These are phyloP conservation scores for Protomyces macrosporus DNA, from an alignment of 1,139 yeast species.

Conservation along the genomic window DNA sequence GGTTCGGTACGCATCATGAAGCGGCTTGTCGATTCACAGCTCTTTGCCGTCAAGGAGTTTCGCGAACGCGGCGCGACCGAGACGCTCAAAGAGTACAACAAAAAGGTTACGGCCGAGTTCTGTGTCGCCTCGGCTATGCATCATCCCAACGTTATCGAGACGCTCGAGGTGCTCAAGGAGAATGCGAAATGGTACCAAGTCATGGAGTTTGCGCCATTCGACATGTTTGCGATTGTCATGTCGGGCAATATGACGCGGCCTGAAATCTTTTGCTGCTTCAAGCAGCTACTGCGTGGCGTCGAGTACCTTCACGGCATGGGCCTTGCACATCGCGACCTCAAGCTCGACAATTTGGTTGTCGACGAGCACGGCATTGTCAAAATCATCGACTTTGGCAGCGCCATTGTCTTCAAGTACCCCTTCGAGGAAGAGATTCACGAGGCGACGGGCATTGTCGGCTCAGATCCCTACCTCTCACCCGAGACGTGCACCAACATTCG, in stretches of 20 bases:
- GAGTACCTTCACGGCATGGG: constrained; percentile 79
- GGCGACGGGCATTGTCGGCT: constrained; percentile 93
- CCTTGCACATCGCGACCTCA: constrained; percentile 89
- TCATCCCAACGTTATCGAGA: constrained; percentile 90
- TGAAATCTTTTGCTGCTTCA: constrained; percentile 84
- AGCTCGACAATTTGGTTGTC: constrained; percentile 90
- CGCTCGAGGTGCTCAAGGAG: constrained; percentile 85
- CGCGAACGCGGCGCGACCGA: constrained; percentile 81
- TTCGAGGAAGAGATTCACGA: constrained; percentile 70
- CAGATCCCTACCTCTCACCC: constrained; percentile 97
- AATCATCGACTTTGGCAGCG: constrained; percentile 92
- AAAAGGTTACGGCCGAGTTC: constrained; percentile 94
- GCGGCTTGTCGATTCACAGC: constrained; percentile 71
- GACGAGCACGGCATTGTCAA: constrained; percentile 80
- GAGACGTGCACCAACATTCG: constrained; percentile 70
- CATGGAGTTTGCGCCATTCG: constrained; percentile 97
- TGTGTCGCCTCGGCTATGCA: constrained; percentile 94
- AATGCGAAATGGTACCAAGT: constrained; percentile 83
- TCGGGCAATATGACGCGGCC: constrained; percentile 81
- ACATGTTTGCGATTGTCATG: constrained; percentile 91
- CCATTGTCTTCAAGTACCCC: constrained; percentile 89
- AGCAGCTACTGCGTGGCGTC: constrained; percentile 80
- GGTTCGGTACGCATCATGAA: constrained; percentile 86
- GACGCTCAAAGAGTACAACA: constrained; percentile 79
- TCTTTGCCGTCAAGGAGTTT: constrained; percentile 96